These are phyloP conservation scores for Dictyostelium brefeldianum DNA, from an alignment of 78 protist genomes.

Conservation along the genomic window DNA sequence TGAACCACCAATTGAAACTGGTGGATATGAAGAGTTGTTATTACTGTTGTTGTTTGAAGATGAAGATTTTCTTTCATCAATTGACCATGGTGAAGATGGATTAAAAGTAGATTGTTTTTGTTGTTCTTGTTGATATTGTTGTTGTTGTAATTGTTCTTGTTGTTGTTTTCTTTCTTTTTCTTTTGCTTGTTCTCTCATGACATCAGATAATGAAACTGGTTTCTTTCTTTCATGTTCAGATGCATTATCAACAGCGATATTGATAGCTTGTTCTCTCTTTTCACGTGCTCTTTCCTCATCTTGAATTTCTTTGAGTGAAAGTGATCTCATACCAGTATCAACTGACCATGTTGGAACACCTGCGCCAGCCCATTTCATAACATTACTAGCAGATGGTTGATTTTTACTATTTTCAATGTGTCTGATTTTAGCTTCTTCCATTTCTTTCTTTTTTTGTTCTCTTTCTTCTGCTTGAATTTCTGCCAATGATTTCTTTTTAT, in stretches of 20 bases:
- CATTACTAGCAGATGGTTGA: background rate
- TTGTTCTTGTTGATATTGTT: slow-evolving; percentile 43
- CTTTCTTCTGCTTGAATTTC: slow-evolving; percentile 74
- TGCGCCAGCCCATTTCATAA: slow-evolving; percentile 57
- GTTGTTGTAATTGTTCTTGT: slow-evolving; percentile 42
- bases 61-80: slow-evolving; percentile 9
- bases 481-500: slow-evolving; percentile 24
- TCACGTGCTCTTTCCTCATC: slow-evolving; percentile 23
- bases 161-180: slow-evolving; percentile 46
- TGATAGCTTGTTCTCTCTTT: background rate
- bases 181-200: slow-evolving; percentile 74
- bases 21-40: background rate
- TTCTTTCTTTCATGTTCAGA: slow-evolving; percentile 22
- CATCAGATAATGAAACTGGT: slow-evolving; percentile 44
- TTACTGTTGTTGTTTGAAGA: background rate
- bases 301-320: slow-evolving; percentile 9
- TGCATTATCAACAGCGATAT: background rate
- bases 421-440: slow-evolving; percentile 26
- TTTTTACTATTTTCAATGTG: slow-evolving; percentile 20
- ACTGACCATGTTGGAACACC: slow-evolving; percentile 39
- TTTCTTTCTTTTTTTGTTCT: slow-evolving; percentile 59
- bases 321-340: background rate
- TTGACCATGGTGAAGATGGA: slow-evolving; percentile 70
- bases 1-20: slow-evolving; percentile 18
- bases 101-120: slow-evolving; percentile 17